Evolutionary conservation across 2,329 filamentous ascomycete species (phyloP).

Genomic region (Celoporthe dispersa): DNA sequence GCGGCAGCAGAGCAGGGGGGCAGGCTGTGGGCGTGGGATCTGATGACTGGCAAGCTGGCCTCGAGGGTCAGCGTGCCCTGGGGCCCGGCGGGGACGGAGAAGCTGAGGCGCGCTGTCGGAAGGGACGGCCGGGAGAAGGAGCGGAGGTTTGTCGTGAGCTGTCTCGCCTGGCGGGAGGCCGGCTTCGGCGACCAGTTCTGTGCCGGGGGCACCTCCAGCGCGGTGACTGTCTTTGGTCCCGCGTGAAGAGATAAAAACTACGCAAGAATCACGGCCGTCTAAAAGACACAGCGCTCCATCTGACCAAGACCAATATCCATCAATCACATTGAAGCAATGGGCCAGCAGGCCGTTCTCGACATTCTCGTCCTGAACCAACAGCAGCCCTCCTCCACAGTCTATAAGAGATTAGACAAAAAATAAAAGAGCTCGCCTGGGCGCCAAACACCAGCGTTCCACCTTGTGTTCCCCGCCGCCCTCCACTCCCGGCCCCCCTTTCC

Average conservation of each 20-base stretch:
- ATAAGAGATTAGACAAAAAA: background rate
- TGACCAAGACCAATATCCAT: background rate
- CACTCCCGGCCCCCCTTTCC: no score
- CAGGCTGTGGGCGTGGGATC: constrained; percentile 79
- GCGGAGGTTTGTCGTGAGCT: constrained; percentile 64
- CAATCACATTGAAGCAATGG: background rate
- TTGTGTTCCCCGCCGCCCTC: constrained; percentile 9
- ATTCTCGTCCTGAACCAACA: background rate
- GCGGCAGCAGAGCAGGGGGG: constrained; percentile 49
- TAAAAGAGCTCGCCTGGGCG: constrained; percentile 18
- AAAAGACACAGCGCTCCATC: background rate
- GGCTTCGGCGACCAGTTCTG: constrained; percentile 69
- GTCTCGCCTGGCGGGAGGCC: constrained; percentile 64
- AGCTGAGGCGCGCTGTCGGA: constrained; percentile 58
- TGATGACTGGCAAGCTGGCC: constrained; percentile 71
- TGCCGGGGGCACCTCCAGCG: constrained; percentile 66
- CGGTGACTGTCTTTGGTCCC: constrained; percentile 65
- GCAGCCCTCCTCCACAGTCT: background rate
- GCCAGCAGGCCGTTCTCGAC: background rate
- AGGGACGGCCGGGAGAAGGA: constrained; percentile 64
- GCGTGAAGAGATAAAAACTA: constrained; percentile 6
- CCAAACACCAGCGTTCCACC: constrained; percentile 26
- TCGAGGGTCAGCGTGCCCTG: constrained; percentile 65
- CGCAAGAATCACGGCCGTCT: no score
- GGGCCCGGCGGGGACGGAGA: constrained; percentile 55